Evolutionary conservation across 305 asterid genomes (phyloP).

Genomic region (Lippia alba): DNA sequence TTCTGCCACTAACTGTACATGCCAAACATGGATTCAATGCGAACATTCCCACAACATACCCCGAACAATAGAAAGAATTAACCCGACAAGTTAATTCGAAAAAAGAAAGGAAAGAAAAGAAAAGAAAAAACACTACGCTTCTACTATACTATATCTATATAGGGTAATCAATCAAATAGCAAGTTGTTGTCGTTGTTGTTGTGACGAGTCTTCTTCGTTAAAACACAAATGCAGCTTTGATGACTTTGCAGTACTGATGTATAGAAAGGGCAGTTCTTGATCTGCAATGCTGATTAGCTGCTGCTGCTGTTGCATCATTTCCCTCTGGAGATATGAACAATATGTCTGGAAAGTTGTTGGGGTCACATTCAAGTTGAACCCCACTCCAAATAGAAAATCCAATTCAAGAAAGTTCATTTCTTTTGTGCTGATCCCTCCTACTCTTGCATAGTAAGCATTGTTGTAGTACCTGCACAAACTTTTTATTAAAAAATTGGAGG

Average conservation of each 20-base stretch:
- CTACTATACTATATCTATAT: too few relatives aligned
- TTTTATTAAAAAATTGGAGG: too few relatives aligned
- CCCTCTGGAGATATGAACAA: constrained; percentile 63
- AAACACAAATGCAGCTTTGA: constrained; percentile 50
- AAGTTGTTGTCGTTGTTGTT: constrained; percentile 57
- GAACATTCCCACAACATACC: constrained; percentile 12
- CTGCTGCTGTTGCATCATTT: constrained; percentile 55
- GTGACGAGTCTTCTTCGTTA: constrained; percentile 68
- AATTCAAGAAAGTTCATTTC: constrained; percentile 83
- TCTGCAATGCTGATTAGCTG: constrained; percentile 37
- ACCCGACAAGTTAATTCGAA: background rate
- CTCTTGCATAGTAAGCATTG: constrained; percentile 76
- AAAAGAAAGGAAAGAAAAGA: background rate
- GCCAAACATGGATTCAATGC: constrained; percentile 23
- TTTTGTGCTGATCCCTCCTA: constrained; percentile 78
- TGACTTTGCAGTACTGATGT: constrained; percentile 34
- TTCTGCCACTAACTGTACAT: constrained; percentile 36
- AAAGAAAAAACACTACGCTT: background rate
- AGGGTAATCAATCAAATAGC: constrained; percentile 40
- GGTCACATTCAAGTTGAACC: constrained; percentile 74
- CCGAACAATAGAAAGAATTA: background rate
- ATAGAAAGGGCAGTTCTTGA: constrained; percentile 44
- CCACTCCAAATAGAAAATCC: constrained; percentile 77
- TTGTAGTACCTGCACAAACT: constrained; percentile 56
- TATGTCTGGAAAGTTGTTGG: constrained; percentile 71